phyloP scores from a whole-genome alignment of 2,329 filamentous ascomycete genomes.

The Tothia fuscella region DNA sequence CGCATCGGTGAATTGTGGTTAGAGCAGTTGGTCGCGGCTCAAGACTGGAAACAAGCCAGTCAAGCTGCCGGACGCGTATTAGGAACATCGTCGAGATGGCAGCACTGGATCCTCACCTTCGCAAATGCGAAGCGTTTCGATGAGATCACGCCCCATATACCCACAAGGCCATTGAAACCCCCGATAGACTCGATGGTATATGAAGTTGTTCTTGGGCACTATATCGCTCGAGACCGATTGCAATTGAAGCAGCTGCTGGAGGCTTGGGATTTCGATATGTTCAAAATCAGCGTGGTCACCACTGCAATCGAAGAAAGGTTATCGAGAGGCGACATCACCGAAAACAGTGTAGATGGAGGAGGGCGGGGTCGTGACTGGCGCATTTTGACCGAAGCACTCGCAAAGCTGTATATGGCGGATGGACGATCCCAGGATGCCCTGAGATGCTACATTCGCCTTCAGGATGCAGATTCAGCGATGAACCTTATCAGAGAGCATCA shows the following conservation, averaged over 20 bases:
- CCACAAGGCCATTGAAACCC: constrained; percentile 62
- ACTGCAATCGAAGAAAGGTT: constrained; percentile 74
- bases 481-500: constrained; percentile 75
- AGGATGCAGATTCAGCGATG: constrained; percentile 86
- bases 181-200: constrained; percentile 74
- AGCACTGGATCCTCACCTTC: constrained; percentile 92
- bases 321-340: constrained; percentile 58
- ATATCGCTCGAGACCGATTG: constrained; percentile 64
- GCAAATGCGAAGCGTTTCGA: constrained; percentile 76
- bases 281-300: constrained; percentile 65
- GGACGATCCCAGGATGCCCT: constrained; percentile 75
- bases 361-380: constrained; percentile 71
- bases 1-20: constrained; percentile 91
- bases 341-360: constrained; percentile 65
- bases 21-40: constrained; percentile 63
- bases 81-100: constrained; percentile 69
- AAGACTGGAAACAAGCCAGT: constrained; percentile 68
- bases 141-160: constrained; percentile 78
- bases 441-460: constrained; percentile 76
- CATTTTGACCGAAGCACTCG: constrained; percentile 76
- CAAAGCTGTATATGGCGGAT: constrained; percentile 70
- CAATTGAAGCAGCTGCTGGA: constrained; percentile 71
- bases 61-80: constrained; percentile 74
- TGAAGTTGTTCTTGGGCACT: constrained; percentile 80
- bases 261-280: constrained; percentile 72